A percentile compares a stretch with the other conserved stretches of the same genome.
These are phyloP conservation scores for Silene noctiflora DNA, from an alignment of 179 eudicot genomes.

Conservation along the genomic window DNA sequence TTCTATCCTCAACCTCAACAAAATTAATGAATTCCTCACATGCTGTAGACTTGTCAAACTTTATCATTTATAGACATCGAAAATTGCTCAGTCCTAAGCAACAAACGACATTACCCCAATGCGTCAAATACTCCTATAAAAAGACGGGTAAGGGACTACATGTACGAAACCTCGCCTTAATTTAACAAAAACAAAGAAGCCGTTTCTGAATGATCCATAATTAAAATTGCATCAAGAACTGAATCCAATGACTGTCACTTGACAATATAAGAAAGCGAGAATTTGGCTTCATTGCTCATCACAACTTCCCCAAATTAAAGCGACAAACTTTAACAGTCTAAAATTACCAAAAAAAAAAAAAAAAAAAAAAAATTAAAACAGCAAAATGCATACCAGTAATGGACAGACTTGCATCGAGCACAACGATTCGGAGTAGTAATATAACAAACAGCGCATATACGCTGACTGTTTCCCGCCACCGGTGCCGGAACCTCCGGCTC, in stretches of 20 bases:
- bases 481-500: neutral
- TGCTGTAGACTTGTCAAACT: neutral
- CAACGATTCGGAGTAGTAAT: slow-evolving; percentile 30
- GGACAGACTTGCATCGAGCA: slow-evolving; percentile 61
- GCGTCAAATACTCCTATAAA: no score
- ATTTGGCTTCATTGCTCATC: neutral
- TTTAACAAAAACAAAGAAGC: no score
- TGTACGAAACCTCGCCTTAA: no score
- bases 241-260: no score
- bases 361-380: no score
- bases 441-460: slow-evolving; percentile 30
- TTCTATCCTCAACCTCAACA: neutral
- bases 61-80: neutral
- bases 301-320: neutral
- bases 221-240: no score
- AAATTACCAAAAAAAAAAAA: neutral
- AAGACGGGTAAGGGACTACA: no score
- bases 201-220: no score
- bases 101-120: neutral
- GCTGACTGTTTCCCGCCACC: slow-evolving; percentile 11
- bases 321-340: neutral
- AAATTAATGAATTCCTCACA: neutral
- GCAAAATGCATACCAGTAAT: slow-evolving; percentile 57
- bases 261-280: no score
- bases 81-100: neutral